Conservation (phyloP, 1,139 yeast genomes). For the Scheffersomyces quercinus region DNA sequence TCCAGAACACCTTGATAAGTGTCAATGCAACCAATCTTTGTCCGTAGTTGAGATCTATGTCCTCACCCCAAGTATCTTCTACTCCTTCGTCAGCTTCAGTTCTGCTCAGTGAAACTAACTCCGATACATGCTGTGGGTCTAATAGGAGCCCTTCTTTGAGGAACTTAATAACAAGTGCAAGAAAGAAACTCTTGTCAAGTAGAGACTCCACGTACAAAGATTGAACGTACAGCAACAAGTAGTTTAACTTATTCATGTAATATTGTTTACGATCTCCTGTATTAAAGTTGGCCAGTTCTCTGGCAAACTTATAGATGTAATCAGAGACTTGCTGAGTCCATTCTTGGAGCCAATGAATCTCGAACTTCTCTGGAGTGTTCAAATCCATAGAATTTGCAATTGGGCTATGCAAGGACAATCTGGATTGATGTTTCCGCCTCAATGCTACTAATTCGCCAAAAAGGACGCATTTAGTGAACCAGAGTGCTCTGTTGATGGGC, state of each 20-base stretch:
- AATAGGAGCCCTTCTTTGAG: slow-evolving; percentile 56
- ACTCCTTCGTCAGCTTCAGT: slow-evolving; percentile 10
- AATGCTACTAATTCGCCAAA: slow-evolving; percentile 76
- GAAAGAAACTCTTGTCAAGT: slow-evolving; percentile 60
- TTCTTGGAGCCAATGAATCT: slow-evolving; percentile 71
- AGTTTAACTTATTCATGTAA: slow-evolving; percentile 58
- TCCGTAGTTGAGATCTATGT: slow-evolving; percentile 35
- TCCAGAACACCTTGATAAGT: slow-evolving; percentile 71
- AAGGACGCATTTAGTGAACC: slow-evolving; percentile 88
- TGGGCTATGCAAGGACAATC: slow-evolving; percentile 10
- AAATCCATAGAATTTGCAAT: slow-evolving; percentile 7
- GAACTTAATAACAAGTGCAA: slow-evolving; percentile 62
- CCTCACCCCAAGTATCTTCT: slow-evolving; percentile 8
- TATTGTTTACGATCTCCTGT: slow-evolving; percentile 33
- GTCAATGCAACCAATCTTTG: slow-evolving; percentile 49
- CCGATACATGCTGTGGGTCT: slow-evolving; percentile 24
- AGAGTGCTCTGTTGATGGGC: slow-evolving; percentile 77
- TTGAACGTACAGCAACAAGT: slow-evolving; percentile 58
- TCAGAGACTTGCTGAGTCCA: slow-evolving; percentile 83
- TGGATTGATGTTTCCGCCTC: slow-evolving; percentile 45
- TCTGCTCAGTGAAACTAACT: slow-evolving; percentile 11
- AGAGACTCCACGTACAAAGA: slow-evolving; percentile 69
- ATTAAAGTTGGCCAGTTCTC: slow-evolving; percentile 31
- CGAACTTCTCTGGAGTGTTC: slow-evolving; percentile 33
- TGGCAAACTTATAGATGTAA: slow-evolving; percentile 54